Evolutionary conservation across 169 alveolate genomes (phyloP).

Genomic region (Cytauxzoon felis): DNA sequence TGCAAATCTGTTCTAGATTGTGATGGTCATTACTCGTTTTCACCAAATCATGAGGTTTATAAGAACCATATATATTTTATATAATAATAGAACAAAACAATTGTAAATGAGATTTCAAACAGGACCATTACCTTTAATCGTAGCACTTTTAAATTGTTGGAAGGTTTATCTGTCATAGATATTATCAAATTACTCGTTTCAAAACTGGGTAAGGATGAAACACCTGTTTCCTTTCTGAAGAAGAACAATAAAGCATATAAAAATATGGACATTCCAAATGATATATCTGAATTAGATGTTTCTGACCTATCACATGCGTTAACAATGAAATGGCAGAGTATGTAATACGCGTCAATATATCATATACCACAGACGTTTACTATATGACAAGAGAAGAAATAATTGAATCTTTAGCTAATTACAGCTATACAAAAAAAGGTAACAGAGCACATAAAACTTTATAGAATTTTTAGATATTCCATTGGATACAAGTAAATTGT

Average conservation of each 20-base stretch:
- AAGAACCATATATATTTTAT: too few relatives aligned
- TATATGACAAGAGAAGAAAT: constrained; percentile 59
- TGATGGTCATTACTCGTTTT: too few relatives aligned
- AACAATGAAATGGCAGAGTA: constrained; percentile 47
- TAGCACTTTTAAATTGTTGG: constrained; percentile 14
- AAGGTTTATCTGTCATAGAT: constrained; percentile 33
- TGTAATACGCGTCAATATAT: background rate
- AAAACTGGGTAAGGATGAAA: constrained; percentile 31
- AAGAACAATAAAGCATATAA: background rate
- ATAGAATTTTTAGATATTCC: too few relatives aligned
- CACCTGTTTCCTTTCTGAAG: constrained; percentile 32
- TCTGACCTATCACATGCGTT: constrained; percentile 58
- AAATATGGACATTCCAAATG: background rate
- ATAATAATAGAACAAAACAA: too few relatives aligned
- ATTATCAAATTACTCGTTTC: constrained; percentile 25
- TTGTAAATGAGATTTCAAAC: too few relatives aligned
- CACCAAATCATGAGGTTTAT: too few relatives aligned
- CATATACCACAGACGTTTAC: constrained; percentile 20
- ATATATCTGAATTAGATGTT: constrained; percentile 2
- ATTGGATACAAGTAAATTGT: constrained; percentile 1
- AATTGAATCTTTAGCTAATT: constrained; percentile 11
- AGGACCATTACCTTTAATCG: too few relatives aligned
- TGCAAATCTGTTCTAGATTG: too few relatives aligned
- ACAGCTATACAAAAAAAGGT: constrained; percentile 8
- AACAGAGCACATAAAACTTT: background rate